Percentiles rank a stretch among this genome's conserved stretches.
phyloP scores from a whole-genome alignment of 768 basidiomycete species.

The Boletus rubescentipes region DNA sequence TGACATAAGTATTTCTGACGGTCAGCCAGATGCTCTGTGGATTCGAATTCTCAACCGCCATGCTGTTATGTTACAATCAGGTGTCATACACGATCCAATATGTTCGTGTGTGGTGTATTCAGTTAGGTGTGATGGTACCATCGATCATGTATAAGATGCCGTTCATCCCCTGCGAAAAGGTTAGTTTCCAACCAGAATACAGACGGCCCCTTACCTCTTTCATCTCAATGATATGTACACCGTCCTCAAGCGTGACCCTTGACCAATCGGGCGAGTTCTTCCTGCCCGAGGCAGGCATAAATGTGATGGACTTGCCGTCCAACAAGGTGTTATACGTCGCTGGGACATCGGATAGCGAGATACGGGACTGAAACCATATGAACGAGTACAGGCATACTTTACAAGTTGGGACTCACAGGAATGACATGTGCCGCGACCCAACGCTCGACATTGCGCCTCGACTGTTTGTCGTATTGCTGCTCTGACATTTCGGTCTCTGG shows the following conservation, averaged over 20 bases:
- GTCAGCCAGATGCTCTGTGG: no score
- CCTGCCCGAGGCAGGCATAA: constrained; percentile 38
- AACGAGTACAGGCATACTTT: not conserved
- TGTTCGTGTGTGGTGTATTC: not conserved
- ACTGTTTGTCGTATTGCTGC: constrained; percentile 57
- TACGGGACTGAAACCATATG: constrained; percentile 37
- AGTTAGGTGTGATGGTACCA: constrained; percentile 31
- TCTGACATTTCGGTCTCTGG: constrained; percentile 61
- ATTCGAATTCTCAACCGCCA: no score
- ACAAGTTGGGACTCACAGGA: constrained; percentile 49
- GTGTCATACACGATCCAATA: not conserved
- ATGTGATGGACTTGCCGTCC: constrained; percentile 54
- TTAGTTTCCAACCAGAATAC: not conserved
- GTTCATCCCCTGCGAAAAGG: constrained; percentile 37
- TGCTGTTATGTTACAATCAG: not conserved
- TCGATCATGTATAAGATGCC: constrained; percentile 46
- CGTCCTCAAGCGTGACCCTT: constrained; percentile 54
- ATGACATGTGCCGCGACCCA: constrained; percentile 87
- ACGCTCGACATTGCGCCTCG: constrained; percentile 66
- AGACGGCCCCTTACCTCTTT: constrained; percentile 50
- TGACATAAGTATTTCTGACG: no score
- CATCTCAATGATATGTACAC: constrained; percentile 53
- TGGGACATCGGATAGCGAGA: constrained; percentile 40
- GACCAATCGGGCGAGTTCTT: constrained; percentile 53
- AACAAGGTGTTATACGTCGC: constrained; percentile 58